Percentiles rank a stretch among this genome's conserved stretches.
Conservation (phyloP, 2,329 filamentous ascomycete genomes). For the Emericellopsis cladophorae region DNA sequence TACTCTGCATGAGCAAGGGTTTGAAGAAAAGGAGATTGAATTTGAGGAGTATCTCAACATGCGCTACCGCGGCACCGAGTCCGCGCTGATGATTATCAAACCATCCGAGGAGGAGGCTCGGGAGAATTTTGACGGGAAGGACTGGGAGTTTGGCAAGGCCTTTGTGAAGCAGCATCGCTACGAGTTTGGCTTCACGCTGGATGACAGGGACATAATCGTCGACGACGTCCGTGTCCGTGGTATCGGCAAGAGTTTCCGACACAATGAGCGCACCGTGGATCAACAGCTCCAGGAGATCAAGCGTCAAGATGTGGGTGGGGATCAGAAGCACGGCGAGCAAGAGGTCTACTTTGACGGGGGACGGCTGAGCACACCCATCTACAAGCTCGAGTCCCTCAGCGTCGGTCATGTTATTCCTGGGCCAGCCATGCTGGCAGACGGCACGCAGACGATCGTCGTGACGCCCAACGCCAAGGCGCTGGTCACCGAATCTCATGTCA, state of each 20-base stretch:
- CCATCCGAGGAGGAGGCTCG: constrained; percentile 50
- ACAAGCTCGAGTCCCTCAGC: constrained; percentile 63
- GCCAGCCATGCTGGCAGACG: constrained; percentile 77
- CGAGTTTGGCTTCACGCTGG: constrained; percentile 83
- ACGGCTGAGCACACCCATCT: constrained; percentile 65
- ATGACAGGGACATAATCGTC: constrained; percentile 75
- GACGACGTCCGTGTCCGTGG: constrained; percentile 82
- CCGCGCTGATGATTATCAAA: constrained; percentile 78
- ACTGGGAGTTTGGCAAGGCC: constrained; percentile 73
- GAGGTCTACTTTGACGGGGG: constrained; percentile 80
- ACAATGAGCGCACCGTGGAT: constrained; percentile 70
- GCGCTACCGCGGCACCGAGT: constrained; percentile 83
- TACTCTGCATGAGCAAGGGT: constrained; percentile 65
- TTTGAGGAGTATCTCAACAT: constrained; percentile 94
- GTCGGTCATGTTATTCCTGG: constrained; percentile 64
- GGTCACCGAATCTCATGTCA: constrained; percentile 74
- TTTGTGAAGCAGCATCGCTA: constrained; percentile 83
- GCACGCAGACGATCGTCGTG: constrained; percentile 84
- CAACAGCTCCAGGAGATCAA: constrained; percentile 64
- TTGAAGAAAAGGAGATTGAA: constrained; percentile 57
- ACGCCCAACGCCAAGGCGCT: constrained; percentile 66
- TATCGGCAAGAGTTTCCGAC: constrained; percentile 78
- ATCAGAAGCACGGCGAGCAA: constrained; percentile 52
- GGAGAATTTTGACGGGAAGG: constrained; percentile 46
- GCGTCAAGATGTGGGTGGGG: constrained; percentile 38